phyloP scores from a whole-genome alignment of 805 yeast species.

The Myxozyma neotropica region DNA sequence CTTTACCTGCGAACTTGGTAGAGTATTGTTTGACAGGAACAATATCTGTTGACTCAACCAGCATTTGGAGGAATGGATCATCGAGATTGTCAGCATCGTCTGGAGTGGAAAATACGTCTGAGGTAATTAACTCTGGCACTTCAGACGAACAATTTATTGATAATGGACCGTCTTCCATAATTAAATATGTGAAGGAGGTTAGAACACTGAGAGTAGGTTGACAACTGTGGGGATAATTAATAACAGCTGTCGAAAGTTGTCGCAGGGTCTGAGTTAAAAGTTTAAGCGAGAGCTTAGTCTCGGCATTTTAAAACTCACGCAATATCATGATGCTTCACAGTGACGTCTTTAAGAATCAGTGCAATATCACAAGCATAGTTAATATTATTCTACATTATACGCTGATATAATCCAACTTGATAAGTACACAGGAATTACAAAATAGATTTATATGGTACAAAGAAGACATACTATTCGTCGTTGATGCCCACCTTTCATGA shows the following conservation, averaged over 20 bases:
- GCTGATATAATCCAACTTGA: too few species aligned
- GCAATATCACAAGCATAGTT: too few species aligned
- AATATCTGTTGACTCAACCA: slow-evolving; percentile 14
- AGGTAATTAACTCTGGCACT: neutral
- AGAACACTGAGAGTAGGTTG: too few species aligned
- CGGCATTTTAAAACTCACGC: neutral
- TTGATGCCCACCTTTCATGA: too few species aligned
- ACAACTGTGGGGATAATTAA: too few species aligned
- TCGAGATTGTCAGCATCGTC: neutral
- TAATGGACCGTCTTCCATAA: neutral
- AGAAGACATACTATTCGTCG: too few species aligned
- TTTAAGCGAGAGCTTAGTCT: slow-evolving; percentile 8
- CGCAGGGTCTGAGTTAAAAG: neutral
- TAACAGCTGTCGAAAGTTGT: neutral
- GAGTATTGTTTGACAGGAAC: slow-evolving; percentile 17
- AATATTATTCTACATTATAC: too few species aligned
- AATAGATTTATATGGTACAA: too few species aligned
- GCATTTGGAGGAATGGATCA: slow-evolving; percentile 11
- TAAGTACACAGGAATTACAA: too few species aligned
- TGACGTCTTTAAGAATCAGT: too few species aligned
- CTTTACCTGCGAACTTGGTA: slow-evolving; percentile 26
- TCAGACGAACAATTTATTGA: neutral
- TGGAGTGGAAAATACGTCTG: neutral
- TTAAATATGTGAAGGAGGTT: neutral
- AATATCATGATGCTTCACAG: too few species aligned